A percentile compares a stretch with the other conserved stretches of the same genome.
These are phyloP conservation scores for Reticulascus tulasneorum DNA, from an alignment of 2,329 filamentous ascomycete species.

Conservation along the genomic window DNA sequence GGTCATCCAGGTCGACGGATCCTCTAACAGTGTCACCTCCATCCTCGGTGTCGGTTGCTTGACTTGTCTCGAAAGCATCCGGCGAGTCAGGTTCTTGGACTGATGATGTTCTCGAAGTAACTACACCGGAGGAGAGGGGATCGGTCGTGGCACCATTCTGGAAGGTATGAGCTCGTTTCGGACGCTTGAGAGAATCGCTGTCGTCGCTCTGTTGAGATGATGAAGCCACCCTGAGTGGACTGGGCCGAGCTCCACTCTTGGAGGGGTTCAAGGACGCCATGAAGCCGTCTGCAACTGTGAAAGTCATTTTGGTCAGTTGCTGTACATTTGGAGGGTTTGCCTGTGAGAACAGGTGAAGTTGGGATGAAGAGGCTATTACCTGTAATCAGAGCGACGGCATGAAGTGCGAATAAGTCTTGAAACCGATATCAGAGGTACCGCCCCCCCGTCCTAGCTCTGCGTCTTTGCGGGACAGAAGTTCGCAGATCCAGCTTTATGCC, in stretches of 20 bases:
- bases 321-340: background rate
- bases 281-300: conserved; percentile 13
- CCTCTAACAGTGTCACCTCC: conserved; percentile 42
- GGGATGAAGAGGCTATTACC: background rate
- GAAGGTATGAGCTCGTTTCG: conserved; percentile 45
- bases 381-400: conserved; percentile 9
- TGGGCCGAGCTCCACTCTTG: conserved; percentile 25
- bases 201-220: conserved; percentile 24
- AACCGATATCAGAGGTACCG: conserved; percentile 14
- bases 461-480: too few relatives aligned
- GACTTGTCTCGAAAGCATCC: conserved; percentile 47
- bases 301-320: conserved; percentile 10
- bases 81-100: conserved; percentile 25
- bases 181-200: conserved; percentile 25
- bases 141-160: conserved; percentile 32
- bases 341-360: background rate
- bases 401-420: conserved; percentile 11
- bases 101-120: conserved; percentile 2
- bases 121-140: conserved; percentile 16
- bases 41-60: conserved; percentile 39
- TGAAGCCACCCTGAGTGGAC: conserved; percentile 25
- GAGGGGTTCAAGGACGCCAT: conserved; percentile 29
- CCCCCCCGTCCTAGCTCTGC: too few relatives aligned
- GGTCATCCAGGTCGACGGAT: conserved; percentile 75
- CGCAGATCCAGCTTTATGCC: too few relatives aligned